Base-by-base conservation (phyloP, 2,329 filamentous ascomycete genomes). In the Catunica adiposa region DNA sequence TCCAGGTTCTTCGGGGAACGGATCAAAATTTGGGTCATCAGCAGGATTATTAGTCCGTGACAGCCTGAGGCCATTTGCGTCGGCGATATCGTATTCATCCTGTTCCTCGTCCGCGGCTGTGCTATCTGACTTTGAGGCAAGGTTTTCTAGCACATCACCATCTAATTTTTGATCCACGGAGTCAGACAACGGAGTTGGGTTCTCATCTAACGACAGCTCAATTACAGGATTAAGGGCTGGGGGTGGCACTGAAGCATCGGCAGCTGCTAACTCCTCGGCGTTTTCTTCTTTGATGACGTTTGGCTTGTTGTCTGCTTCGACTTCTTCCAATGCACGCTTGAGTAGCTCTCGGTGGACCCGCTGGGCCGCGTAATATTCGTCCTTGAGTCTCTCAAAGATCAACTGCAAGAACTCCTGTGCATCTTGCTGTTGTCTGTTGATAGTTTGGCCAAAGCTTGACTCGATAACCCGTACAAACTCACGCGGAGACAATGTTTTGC, bases 361-460 rank as follows among this genome's bases (percentile, higher is more conserved):
- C 63, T 79, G 77, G 1, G 88, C 89, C 3, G 89, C 89, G 65
- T 94, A 83, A 64, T 96, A 95, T 68, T 98, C 92, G 64, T 98
- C 92, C 63, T 87, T 89, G 56, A 98, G 73, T 54, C 90, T 78
- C 70, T 98, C 90, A 2, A 88, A 85, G 11, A 98, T 84, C 52
- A 97, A 83, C 70, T 98, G 92, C 56, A 98, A 70, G 61, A 98
- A 96, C 67, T 98, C 92, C 65, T 98, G 92, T 9, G 92, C 92
- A 71, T 98, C 92, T 68, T 98, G 92, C 69, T 98, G 92, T 65
- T 92, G 88, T 55, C 90, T 78, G 65, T 86, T 96, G 62, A 98
- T 94, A 62, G 86, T 82, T 63, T 94, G 90, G 56, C 81, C 80
- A 65, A 96, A 98, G 0, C 90, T 89, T 29, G 74, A 73, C 70